Evolutionary conservation across 768 basidiomycete genomes (phyloP), one percentile per base, ranked within the genome.

Genomic region (Calvatia gigantea): DNA sequence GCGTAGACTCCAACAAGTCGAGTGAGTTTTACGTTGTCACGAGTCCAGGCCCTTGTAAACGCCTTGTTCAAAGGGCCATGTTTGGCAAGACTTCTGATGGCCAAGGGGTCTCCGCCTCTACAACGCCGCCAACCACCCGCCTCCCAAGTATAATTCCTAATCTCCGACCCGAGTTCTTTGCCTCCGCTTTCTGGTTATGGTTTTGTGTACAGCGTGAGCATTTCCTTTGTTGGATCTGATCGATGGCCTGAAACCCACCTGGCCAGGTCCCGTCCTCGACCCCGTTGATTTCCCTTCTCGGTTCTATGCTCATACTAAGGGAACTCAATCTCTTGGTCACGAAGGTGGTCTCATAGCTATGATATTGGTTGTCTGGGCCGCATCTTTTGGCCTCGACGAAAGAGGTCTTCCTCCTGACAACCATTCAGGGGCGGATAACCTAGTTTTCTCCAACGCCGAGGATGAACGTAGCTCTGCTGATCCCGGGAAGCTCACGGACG

Each of bases 331-430:
- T 14, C 79, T 96, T 9, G 79, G 82, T n/a, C 75, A 81, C 45
- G 86, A 91, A 60, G 93, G 87, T 11, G 81, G 82, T 38, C 80
- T 96, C 54, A 77, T 97, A 37, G 79, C 85, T 17, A 87, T 90
- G 78, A 70, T 91, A 28, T 76, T 96, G 19, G 90, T 90, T 41
- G 83, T 88, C 19, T 97, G 93, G 93, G 94, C 92, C 0, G 82
- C 86, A 3, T 92, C 91, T 35, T 94, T 91, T 67, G 95, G 94
- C 37, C 73, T 96, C 43, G 83, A 95, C 67, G 90, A 93, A 62
- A 78, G 75, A 39, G 94, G 93, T 33, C 64, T 79, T 14, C 83
- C 86, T 17, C 70, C 73, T 41, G 57, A 58, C 23, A 69, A 72
- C n/a, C 62, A 66, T 35, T 48, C 56, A 32, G 49, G 54, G 4